Evolutionary conservation across 305 asterid species (phyloP).

Genomic region (Solanum hybrid): DNA sequence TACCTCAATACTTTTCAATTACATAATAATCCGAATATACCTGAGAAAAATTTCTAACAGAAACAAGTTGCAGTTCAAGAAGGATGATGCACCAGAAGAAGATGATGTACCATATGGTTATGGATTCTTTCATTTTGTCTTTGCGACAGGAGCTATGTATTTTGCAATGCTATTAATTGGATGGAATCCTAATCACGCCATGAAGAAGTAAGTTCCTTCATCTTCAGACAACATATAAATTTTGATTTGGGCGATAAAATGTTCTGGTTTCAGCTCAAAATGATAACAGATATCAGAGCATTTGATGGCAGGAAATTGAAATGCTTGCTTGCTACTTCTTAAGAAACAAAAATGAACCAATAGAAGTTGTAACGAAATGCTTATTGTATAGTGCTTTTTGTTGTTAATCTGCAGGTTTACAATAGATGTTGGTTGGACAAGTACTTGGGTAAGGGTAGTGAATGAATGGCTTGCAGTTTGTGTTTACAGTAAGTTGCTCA

Average conservation of each 20-base stretch:
- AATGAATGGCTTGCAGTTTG: conserved; percentile 48
- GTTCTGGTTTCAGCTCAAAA: not conserved
- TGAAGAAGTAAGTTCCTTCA: conserved; percentile 29
- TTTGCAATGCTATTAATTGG: conserved; percentile 47
- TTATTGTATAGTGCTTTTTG: not conserved
- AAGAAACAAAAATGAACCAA: not conserved
- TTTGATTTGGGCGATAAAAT: not conserved
- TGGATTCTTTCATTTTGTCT: conserved; percentile 45
- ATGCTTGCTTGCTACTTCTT: not conserved
- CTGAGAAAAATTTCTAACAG: conserved; percentile 1
- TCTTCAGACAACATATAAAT: not conserved
- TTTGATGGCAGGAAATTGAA: not conserved
- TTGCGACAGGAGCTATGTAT: conserved; percentile 52
- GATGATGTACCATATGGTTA: conserved; percentile 44
- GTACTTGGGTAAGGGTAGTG: conserved; percentile 52
- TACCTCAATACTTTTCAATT: not conserved
- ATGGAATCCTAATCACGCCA: conserved; percentile 43
- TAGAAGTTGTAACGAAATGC: not conserved
- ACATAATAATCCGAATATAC: not conserved
- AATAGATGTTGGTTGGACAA: conserved; percentile 47
- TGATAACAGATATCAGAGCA: not conserved
- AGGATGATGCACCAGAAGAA: conserved; percentile 33
- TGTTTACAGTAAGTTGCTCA: conserved; percentile 34
- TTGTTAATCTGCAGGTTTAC: conserved; percentile 30
- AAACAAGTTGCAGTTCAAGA: conserved; percentile 26